Evolutionary conservation across 768 basidiomycete genomes (phyloP), one percentile per base, ranked within the genome.

Genomic region (Rhodotorula diobovata): DNA sequence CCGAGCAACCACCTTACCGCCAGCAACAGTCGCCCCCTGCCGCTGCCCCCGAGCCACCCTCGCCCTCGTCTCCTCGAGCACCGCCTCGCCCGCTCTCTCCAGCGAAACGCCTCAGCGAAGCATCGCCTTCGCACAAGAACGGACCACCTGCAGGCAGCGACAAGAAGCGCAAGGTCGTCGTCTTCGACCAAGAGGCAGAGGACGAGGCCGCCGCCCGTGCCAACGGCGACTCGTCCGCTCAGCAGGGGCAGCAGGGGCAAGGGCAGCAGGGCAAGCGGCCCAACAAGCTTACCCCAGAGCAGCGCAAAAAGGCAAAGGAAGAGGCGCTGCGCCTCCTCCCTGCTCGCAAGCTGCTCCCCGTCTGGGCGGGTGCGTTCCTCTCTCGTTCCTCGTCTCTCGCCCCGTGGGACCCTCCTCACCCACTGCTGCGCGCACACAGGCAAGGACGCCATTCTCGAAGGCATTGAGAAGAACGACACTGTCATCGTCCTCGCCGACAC

Each of bases 401-500:
- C 35, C 1, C n/a, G 39, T 7, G 41, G 6, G 21, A 1, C 10
- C 23, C 56, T 15, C 32, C 59, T 66, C 11, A 28, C 23, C n/a
- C 50, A 23, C 10, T 7, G n/a, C 50, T 11, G 21, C 14, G 21
- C 34, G 34, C n/a, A 23, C 39, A 5, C 73, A 91, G 92, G 90
- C 67, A 87, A 85, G 78, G 88, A 90, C 34, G 87, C 88, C 39
- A 84, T 95, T 39, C 81, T 92, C 39, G 83, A 86, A 67, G 88
- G 88, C 79, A 87, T 95, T 62, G 80, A 81, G 41, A 84, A 87
- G 72, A 88, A 91, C 83, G 89, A 93, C 79, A 88, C 92, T 14
- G 90, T 88, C 2, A 87, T 98, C 55, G 85, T 99, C 16, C 85
- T 99, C 4, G 96, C 94, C 50, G 96, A 99, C 81, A 98, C 96